A percentile compares a stretch with the other conserved stretches of the same genome.
Conservation (phyloP, 2,329 filamentous ascomycete genomes). For the Magnaporthales sp. region DNA sequence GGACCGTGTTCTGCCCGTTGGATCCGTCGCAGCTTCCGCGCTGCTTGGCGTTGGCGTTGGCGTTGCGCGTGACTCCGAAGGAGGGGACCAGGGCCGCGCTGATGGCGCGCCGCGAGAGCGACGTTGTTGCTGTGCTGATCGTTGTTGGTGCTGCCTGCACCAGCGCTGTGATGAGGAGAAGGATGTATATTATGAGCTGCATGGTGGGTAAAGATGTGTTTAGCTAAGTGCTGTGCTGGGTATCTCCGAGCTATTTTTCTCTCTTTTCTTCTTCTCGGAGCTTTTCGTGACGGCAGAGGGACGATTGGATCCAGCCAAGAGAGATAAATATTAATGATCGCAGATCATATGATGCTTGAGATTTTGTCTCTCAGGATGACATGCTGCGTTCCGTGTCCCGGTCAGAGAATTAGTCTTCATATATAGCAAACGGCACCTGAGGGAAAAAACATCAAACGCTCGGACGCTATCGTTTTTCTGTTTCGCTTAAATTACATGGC, state of each 20-base stretch:
- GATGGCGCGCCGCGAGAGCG: not conserved
- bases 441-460: not conserved
- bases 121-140: not conserved
- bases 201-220: not conserved
- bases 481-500: not conserved
- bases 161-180: not conserved
- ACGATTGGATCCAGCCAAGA: not conserved
- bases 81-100: conserved; percentile 1
- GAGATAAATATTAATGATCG: not conserved
- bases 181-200: not conserved
- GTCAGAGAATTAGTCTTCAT: not conserved
- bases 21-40: conserved; percentile 9
- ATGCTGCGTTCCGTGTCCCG: not conserved
- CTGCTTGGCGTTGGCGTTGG: conserved; percentile 4
- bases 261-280: too few species aligned
- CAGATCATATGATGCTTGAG: not conserved
- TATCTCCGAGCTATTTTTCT: too few species aligned
- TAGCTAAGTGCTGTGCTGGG: too few species aligned
- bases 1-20: conserved; percentile 2
- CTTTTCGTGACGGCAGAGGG: not conserved
- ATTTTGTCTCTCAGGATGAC: not conserved
- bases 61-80: conserved; percentile 4
- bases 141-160: not conserved
- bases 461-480: not conserved
- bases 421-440: not conserved